phyloP scores from a whole-genome alignment of 305 asterid species.

The Solanum hybrid region DNA sequence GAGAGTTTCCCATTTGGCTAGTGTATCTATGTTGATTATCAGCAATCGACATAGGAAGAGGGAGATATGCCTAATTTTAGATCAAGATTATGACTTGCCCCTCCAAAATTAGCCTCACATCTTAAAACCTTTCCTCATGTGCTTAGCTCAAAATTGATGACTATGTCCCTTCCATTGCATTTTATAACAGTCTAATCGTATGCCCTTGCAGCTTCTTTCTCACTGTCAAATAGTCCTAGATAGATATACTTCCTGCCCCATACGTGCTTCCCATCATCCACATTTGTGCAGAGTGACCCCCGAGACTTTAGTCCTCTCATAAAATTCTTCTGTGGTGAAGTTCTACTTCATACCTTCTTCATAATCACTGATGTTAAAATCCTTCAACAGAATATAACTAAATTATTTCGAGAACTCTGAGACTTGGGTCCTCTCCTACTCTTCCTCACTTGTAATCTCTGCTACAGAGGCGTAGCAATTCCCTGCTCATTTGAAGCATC shows the following conservation, averaged over 20 bases:
- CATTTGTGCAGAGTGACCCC: constrained; percentile 87
- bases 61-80: constrained; percentile 38
- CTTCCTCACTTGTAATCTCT: constrained; percentile 23
- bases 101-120: constrained; percentile 33
- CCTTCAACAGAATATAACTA: background rate
- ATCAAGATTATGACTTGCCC: constrained; percentile 40
- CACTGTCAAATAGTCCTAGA: constrained; percentile 39
- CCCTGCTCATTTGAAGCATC: constrained; percentile 29
- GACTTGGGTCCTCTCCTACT: background rate
- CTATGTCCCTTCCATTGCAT: constrained; percentile 78
- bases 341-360: constrained; percentile 68
- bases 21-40: background rate
- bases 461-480: constrained; percentile 26
- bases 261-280: constrained; percentile 85
- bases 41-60: background rate
- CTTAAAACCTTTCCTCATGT: constrained; percentile 43
- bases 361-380: constrained; percentile 39
- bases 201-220: constrained; percentile 86
- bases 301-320: constrained; percentile 13
- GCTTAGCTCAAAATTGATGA: constrained; percentile 70
- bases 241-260: constrained; percentile 78
- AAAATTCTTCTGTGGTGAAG: constrained; percentile 72
- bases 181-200: constrained; percentile 80
- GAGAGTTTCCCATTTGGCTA: constrained; percentile 12
- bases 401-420: background rate